Conservation (phyloP, 257 asterid genomes). For the Primulina tabacum region DNA sequence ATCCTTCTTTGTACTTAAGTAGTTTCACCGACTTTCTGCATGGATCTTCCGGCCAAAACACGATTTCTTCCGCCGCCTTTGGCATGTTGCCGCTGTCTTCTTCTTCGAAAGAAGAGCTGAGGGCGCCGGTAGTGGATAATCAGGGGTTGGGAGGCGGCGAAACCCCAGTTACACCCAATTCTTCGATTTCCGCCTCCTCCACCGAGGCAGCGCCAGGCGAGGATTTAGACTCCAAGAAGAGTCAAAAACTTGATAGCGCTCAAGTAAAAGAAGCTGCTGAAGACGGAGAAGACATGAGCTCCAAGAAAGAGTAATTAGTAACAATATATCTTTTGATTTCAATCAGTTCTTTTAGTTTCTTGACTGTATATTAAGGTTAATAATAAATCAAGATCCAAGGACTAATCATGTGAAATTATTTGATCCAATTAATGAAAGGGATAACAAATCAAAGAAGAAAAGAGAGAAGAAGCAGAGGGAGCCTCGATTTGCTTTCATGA, state of each 20-base stretch:
- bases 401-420: not conserved
- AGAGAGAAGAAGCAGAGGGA: slow-evolving; percentile 66
- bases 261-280: slow-evolving; percentile 25
- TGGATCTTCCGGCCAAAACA: slow-evolving; percentile 36
- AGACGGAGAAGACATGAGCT: slow-evolving; percentile 38
- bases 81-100: slow-evolving; percentile 28
- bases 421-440: slow-evolving; percentile 18
- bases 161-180: slow-evolving; percentile 55
- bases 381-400: not conserved
- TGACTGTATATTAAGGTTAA: not conserved
- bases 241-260: slow-evolving; percentile 24
- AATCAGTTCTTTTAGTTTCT: not conserved
- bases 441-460: slow-evolving; percentile 55
- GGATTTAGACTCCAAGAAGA: slow-evolving; percentile 29
- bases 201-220: slow-evolving; percentile 48
- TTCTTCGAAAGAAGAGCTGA: slow-evolving; percentile 30
- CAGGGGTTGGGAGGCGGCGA: slow-evolving; percentile 25
- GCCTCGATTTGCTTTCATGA: slow-evolving; percentile 79
- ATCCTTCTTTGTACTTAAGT: slow-evolving; percentile 37
- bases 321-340: not conserved
- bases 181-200: slow-evolving; percentile 54
- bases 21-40: slow-evolving; percentile 45
- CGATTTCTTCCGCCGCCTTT: slow-evolving; percentile 27
- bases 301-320: slow-evolving; percentile 50
- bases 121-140: slow-evolving; percentile 15